Evolutionary conservation across 2,329 filamentous ascomycete species (phyloP), one percentile per base, ranked within the genome.

Genomic region (Fusarium sp.): DNA sequence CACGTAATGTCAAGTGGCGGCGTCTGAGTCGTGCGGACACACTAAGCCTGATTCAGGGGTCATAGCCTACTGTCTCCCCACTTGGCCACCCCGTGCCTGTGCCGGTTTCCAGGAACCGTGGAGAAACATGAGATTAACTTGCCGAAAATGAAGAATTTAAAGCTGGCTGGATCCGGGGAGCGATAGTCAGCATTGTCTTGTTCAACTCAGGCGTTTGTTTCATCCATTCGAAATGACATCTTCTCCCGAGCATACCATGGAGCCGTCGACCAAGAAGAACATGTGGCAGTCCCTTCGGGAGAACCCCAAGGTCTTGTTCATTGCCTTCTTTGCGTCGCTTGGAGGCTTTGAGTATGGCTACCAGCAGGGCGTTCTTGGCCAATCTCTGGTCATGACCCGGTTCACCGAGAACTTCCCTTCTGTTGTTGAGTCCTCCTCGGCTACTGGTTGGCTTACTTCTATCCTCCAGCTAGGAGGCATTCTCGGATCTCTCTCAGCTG

Each of bases 351-450:
- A 77, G 29, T 74, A 74, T 74, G 72, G 72, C 8, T 74, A 74
- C 16, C 86, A 89, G 66, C 87, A 89, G 73, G 87, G 87, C 58
- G 86, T 89, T 3, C 79, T 89, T 4, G 86, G 87, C 29, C 85
- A 88, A 71, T 86, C 86, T 12, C 81, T 89, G 2, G 86, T 87
- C 73, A 89, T 89, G 87, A 80, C 80, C 7, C 81, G 84, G 17
- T 89, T 89, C 78, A 83, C 79, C 7, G 77, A 83, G 36, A 85
- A 86, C 69, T 88, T 89, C 74, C 87, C 86, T 1, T 80, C 82
- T 1, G 83, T 88, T 10, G 83, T 86, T 38, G 64, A 81, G 9
- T 87, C 85, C 0, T 83, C 85, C 16, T 82, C 82, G n/a, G 85
- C 85, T 0, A 86, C 83, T 1, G 87, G 87, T 8, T 88, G 86